Base-by-base conservation (phyloP, 257 asterid genomes). In the Primulina tabacum region DNA sequence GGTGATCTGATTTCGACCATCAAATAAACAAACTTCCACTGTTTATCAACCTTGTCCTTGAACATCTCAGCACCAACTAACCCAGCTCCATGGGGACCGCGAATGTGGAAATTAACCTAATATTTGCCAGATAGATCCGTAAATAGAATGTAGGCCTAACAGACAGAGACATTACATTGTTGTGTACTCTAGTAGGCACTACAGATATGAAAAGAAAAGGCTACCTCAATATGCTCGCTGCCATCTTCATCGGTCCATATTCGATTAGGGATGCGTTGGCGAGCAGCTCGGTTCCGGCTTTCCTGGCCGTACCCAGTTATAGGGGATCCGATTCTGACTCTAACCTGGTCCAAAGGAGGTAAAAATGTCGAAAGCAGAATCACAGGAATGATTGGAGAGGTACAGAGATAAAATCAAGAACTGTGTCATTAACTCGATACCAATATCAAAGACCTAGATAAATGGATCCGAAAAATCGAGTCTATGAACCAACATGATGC, bases 71-170 rank as follows among this genome's bases (percentile, higher is more conserved):
- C 63, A n/a, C 70, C 86, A 60, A 86, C 89, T 74, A 76, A 78
- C 70, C 92, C 92, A 35, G 81, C 82, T 57, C 92, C 92, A 37
- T 80, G 86, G 0, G 92, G 92, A 20, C 92, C 89, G 0, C 88
- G 89, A 50, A 86, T 78, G 60, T 76, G 81, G 81, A 86, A 86
- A 70, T 86, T 84, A 3, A 86, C 88, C 92, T 86, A 56, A 63
- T 60, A 56, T 7, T 35, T 16, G 33, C 32, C 32, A 60, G 14
- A 60, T 17, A 8, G 24, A 24, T 60, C 12, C 2, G 11, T 61
- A 30, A 18, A 17, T 29, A 43, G n/a, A 28, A 12, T 47, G 57
- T 1, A 17, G 20, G 21, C 8, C 17, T 20, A 5, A 16, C 2
- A 50, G 57, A 16, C 8, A 4, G 0, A 50, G 3, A 50, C 1